Evolutionary conservation across 2,329 filamentous ascomycete genomes (phyloP).

Genomic region (Exserohilum turcica): DNA sequence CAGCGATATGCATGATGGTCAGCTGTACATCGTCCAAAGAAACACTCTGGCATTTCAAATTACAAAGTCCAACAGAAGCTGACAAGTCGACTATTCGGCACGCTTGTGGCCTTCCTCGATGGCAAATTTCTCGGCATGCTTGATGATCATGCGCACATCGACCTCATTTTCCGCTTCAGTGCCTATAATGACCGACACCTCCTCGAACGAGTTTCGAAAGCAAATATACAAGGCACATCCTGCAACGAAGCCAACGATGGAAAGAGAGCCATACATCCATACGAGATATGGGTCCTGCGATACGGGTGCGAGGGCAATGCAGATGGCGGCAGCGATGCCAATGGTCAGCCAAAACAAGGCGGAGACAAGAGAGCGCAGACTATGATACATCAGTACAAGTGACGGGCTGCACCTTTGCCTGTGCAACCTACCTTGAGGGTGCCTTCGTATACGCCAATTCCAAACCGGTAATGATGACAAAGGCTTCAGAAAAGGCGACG

Average conservation of each 20-base stretch:
- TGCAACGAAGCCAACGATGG: conserved; percentile 14
- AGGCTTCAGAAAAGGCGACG: conserved; percentile 49
- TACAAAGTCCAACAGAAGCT: not conserved
- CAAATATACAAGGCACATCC: conserved; percentile 53
- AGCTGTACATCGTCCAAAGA: not conserved
- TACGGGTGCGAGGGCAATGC: conserved; percentile 36
- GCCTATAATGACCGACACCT: not conserved
- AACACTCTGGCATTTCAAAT: not conserved
- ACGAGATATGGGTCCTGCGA: conserved; percentile 34
- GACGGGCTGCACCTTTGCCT: too few relatives aligned
- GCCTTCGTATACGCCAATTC: conserved; percentile 51
- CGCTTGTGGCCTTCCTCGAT: not conserved
- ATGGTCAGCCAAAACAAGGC: conserved; percentile 32
- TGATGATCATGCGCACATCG: not conserved
- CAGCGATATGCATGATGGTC: not conserved
- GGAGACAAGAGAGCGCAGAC: conserved; percentile 37
- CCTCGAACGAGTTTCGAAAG: conserved; percentile 36
- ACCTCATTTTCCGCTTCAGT: not conserved
- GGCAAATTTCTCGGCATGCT: not conserved
- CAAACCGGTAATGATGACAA: conserved; percentile 47
- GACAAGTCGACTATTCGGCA: not conserved
- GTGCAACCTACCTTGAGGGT: conserved; percentile 26
- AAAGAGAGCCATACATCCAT: conserved; percentile 21
- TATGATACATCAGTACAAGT: not conserved
- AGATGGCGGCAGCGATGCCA: conserved; percentile 32